These are phyloP conservation scores for Globisporangium ultimum DNA, from an alignment of 352 stramenopile genomes.

Conservation along the genomic window DNA sequence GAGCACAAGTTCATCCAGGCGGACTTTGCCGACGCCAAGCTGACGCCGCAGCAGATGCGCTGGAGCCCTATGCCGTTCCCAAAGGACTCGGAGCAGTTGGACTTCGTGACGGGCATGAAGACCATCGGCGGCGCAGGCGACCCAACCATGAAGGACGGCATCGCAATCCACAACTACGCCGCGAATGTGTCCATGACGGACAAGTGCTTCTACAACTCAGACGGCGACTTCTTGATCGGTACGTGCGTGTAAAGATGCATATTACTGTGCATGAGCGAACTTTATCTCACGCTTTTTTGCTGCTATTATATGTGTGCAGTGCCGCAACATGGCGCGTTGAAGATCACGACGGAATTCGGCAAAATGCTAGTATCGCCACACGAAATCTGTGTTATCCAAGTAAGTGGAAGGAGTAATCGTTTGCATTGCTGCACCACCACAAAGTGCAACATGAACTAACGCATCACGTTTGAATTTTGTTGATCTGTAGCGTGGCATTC, in stretches of 20 bases:
- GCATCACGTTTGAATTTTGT: not conserved
- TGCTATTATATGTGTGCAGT: conserved; percentile 36
- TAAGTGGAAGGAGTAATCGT: conserved; percentile 5
- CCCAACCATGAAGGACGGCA: conserved; percentile 86
- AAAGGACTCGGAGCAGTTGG: conserved; percentile 35
- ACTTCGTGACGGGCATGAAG: conserved; percentile 89
- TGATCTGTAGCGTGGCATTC: conserved; percentile 81
- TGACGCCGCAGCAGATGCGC: conserved; percentile 91
- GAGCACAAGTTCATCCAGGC: conserved; percentile 50
- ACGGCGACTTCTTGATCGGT: conserved; percentile 96
- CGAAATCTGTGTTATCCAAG: conserved; percentile 95
- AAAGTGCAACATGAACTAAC: not conserved
- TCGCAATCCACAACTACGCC: conserved; percentile 94
- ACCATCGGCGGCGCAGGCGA: conserved; percentile 88
- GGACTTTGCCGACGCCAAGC: conserved; percentile 64
- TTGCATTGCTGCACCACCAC: not conserved
- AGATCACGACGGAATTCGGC: conserved; percentile 94
- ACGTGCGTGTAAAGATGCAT: not conserved
- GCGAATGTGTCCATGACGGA: conserved; percentile 89
- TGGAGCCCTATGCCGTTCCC: conserved; percentile 89
- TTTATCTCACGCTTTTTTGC: not conserved
- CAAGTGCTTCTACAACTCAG: conserved; percentile 93
- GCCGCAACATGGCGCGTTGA: conserved; percentile 87
- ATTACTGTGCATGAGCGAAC: not conserved
- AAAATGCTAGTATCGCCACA: conserved; percentile 78